A percentile compares a stretch with the other conserved stretches of the same genome.
These are phyloP conservation scores for Mrakia hoshinonis DNA, from an alignment of 768 basidiomycete species.

Conservation along the genomic window DNA sequence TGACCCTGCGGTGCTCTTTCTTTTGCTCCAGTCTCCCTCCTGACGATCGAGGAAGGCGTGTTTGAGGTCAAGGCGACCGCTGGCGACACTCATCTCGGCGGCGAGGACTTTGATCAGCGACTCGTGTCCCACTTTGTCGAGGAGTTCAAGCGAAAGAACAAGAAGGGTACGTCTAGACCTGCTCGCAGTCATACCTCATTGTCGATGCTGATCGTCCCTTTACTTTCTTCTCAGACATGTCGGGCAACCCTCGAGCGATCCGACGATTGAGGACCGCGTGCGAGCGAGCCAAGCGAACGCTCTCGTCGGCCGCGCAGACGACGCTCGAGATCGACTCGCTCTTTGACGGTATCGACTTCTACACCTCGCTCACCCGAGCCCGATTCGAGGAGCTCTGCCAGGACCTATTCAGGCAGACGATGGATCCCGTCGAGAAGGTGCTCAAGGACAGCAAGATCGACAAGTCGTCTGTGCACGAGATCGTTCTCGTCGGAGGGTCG, in stretches of 20 bases:
- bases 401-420: conserved; percentile 84
- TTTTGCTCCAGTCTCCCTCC: conserved; percentile 55
- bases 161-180: conserved; percentile 48
- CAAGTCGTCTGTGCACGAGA: conserved; percentile 78
- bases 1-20: too few species aligned
- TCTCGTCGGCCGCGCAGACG: conserved; percentile 91
- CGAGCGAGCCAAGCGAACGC: conserved; percentile 10
- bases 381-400: conserved; percentile 94
- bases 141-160: conserved; percentile 90
- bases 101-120: conserved; percentile 79
- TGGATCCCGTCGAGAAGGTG: conserved; percentile 72
- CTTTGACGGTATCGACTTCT: conserved; percentile 95
- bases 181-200: background rate
- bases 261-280: conserved; percentile 11
- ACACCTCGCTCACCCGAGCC: conserved; percentile 93
- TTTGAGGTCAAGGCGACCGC: conserved; percentile 98
- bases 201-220: conserved; percentile 28
- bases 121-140: conserved; percentile 93
- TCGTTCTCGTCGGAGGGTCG: conserved; percentile 94
- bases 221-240: background rate
- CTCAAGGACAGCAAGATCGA: conserved; percentile 96
- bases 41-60: conserved; percentile 94
- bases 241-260: conserved; percentile 10
- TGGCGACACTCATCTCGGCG: conserved; percentile 59
- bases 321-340: conserved; percentile 97